These are phyloP conservation scores for Naegleria gruberi DNA, from an alignment of 208 protist species.

Conservation along the genomic window DNA sequence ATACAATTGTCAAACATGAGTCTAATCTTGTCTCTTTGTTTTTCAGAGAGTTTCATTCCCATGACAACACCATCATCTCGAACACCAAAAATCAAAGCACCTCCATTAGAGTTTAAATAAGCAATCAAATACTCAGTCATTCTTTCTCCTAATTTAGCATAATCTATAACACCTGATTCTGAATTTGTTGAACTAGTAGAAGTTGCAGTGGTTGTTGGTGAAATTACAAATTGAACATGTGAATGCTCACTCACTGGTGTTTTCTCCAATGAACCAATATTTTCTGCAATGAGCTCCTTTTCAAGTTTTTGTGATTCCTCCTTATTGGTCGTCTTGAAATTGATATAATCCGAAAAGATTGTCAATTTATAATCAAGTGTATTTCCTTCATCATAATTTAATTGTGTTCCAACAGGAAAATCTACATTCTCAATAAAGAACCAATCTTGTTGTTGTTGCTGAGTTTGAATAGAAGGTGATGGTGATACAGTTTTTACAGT, in stretches of 20 bases:
- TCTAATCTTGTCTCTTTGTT: conserved; percentile 3
- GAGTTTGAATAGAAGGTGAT: no score
- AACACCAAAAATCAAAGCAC: neutral
- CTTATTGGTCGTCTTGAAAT: neutral
- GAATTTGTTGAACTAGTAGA: neutral
- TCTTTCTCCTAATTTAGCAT: neutral
- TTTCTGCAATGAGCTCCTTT: neutral
- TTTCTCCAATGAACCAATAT: neutral
- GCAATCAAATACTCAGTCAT: neutral
- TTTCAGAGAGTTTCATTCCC: neutral
- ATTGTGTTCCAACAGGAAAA: neutral
- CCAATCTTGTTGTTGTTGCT: neutral
- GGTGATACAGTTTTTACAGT: no score
- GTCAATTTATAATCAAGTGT: neutral
- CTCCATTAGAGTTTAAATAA: conserved; percentile 9
- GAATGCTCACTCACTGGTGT: neutral
- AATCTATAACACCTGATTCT: neutral
- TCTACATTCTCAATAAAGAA: neutral
- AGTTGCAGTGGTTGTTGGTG: neutral
- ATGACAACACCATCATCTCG: neutral
- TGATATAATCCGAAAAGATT: neutral
- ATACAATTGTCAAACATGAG: neutral
- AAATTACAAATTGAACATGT: neutral
- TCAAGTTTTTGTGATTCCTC: neutral
- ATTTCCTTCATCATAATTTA: neutral